Evolutionary conservation across 1,284 basidiomycete genomes (phyloP).

Genomic region (Austropuccinia psidii): DNA sequence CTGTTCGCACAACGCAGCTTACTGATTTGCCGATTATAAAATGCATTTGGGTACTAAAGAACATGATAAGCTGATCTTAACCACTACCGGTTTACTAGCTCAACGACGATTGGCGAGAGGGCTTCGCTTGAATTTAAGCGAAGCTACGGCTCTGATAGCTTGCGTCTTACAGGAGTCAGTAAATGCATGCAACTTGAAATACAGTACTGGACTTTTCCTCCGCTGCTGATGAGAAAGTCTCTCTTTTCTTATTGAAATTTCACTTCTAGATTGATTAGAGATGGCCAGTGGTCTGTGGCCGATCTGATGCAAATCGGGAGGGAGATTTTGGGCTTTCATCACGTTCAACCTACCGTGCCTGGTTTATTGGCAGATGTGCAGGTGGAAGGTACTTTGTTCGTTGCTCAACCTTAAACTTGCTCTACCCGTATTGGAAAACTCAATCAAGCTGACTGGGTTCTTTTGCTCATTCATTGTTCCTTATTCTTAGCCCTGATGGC

Average conservation of each 20-base stretch:
- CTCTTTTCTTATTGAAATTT: not conserved
- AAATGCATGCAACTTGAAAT: not conserved
- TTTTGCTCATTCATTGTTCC: constrained; percentile 44
- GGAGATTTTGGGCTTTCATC: constrained; percentile 72
- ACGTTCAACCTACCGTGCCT: constrained; percentile 66
- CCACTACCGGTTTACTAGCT: constrained; percentile 71
- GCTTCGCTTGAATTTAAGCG: constrained; percentile 72
- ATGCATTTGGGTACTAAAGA: constrained; percentile 36
- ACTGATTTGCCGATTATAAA: no score
- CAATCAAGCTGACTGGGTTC: not conserved
- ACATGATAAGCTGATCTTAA: constrained; percentile 45
- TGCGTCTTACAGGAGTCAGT: constrained; percentile 74
- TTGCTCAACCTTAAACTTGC: constrained; percentile 51
- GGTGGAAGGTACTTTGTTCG: constrained; percentile 75
- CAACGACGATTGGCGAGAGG: constrained; percentile 91
- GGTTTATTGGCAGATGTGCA: constrained; percentile 62
- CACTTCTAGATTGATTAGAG: constrained; percentile 61
- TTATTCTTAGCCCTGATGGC: constrained; percentile 45
- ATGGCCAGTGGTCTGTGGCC: constrained; percentile 78
- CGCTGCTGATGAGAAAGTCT: not conserved
- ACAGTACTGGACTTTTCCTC: not conserved
- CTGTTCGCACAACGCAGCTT: no score
- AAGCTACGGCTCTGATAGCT: constrained; percentile 82
- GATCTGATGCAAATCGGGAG: constrained; percentile 89
- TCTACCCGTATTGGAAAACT: not conserved